Evolutionary conservation across 495 filamentous ascomycete genomes (phyloP), one percentile per base, ranked within the genome.

Genomic region (Hypoxylon fuscum): DNA sequence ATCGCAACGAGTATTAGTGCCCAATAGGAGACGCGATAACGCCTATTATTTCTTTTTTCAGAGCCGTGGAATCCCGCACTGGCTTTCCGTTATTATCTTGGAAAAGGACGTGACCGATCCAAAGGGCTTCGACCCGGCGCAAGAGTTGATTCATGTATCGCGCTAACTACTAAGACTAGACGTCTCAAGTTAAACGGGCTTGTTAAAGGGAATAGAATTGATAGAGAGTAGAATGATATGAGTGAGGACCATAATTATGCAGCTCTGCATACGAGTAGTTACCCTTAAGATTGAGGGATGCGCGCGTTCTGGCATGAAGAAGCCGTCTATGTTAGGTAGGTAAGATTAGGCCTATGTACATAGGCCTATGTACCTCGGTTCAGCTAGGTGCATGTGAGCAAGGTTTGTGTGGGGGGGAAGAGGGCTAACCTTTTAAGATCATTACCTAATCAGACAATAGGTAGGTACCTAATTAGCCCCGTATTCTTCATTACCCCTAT

Each of bases 221-320:
- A n/a, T 37, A 51, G 49, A 49, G 42, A 50, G 21, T 29, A 8
- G 14, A 11, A 43, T 17, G 35, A 29, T 40, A 5, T 41, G 21
- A 22, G 46, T 31, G 34, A 56, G 37, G 56, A 41, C 59, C 62
- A 66, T 66, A 56, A 25, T 59, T 47, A 31, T 20, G 20, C 14
- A 22, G n/a, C 1, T 20, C 37, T 6, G 15, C 37, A 40, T 40
- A 40, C 15, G 35, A 8, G 40, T 45, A 44, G 15, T 4, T n/a
- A 43, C 41, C 17, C 15, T 22, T 31, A 49, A 29, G 21, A 9
- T 18, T 14, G 7, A n/a, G n/a, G n/a, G n/a, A n/a, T n/a, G n/a
- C n/a, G n/a, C n/a, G n/a, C n/a, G n/a, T n/a, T 49, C 25, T 49
- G 55, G 44, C 55, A 58, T 48, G 54, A 25, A n/a, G 14, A n/a